A percentile compares a stretch with the other conserved stretches of the same genome.
Conservation (phyloP, 1,139 yeast species). For the Candida albicans region DNA sequence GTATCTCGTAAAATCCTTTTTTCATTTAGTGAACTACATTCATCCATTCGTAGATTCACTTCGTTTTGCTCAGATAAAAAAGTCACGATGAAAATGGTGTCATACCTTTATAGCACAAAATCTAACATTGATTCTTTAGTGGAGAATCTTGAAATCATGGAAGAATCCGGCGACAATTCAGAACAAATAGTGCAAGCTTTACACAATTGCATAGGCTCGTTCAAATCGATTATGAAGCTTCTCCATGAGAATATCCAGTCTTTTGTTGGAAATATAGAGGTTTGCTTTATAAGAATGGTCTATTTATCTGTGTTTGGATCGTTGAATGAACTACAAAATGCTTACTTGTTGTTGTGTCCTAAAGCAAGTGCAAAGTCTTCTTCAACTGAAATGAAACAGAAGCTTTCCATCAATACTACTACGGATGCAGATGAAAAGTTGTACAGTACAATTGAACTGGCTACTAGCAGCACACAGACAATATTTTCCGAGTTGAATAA, state of each 20-base stretch:
- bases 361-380: conserved; percentile 13
- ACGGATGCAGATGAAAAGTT: conserved; percentile 72
- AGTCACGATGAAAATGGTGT: conserved; percentile 57
- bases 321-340: conserved; percentile 71
- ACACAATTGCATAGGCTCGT: conserved; percentile 41
- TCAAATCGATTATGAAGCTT: conserved; percentile 51
- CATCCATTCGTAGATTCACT: conserved; percentile 64
- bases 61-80: conserved; percentile 67
- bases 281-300: conserved; percentile 70
- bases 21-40: conserved; percentile 68
- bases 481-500: conserved; percentile 78
- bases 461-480: conserved; percentile 74
- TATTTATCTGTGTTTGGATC: conserved; percentile 72
- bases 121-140: conserved; percentile 60
- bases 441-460: conserved; percentile 69
- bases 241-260: conserved; percentile 47
- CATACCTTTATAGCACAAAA: conserved; percentile 55
- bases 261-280: conserved; percentile 59
- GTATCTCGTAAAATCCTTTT: conserved; percentile 58
- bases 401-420: conserved; percentile 25
- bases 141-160: conserved; percentile 58
- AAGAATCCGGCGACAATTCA: conserved; percentile 37
- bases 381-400: conserved; percentile 26
- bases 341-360: conserved; percentile 59
- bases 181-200: conserved; percentile 33